Percentiles rank a stretch among this genome's conserved stretches.
phyloP scores from a whole-genome alignment of 1,284 basidiomycete species.

The Tausonia pullulans region DNA sequence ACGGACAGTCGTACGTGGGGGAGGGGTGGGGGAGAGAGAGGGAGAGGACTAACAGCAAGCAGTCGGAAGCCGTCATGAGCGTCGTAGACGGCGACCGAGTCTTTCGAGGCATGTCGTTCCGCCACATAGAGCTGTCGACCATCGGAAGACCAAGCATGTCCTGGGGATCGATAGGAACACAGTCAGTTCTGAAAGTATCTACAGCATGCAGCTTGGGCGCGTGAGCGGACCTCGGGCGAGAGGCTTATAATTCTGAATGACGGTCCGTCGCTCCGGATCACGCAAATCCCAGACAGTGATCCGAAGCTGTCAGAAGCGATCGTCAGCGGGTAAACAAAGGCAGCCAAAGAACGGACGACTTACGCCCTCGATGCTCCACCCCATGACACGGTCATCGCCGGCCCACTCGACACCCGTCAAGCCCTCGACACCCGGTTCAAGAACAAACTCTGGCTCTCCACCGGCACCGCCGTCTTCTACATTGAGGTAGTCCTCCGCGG shows the following conservation, averaged over 20 bases:
- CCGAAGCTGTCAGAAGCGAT: not conserved
- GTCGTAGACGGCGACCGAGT: conserved; percentile 73
- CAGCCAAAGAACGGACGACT: conserved; percentile 31
- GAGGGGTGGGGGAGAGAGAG: conserved; percentile 46
- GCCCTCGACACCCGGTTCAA: conserved; percentile 70
- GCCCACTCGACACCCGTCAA: conserved; percentile 74
- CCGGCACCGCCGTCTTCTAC: too few species aligned
- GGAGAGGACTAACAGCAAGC: conserved; percentile 5
- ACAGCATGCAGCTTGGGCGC: too few species aligned
- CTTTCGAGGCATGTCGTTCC: conserved; percentile 74
- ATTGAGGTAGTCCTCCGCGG: not conserved
- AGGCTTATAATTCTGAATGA: conserved; percentile 8
- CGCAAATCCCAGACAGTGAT: conserved; percentile 10
- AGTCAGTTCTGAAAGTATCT: too few species aligned
- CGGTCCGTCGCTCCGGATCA: conserved; percentile 2
- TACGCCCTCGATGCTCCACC: conserved; percentile 79
- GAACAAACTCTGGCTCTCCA: conserved; percentile 38
- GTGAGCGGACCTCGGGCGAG: not conserved
- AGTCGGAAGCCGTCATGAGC: conserved; percentile 22
- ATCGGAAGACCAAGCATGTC: conserved; percentile 52
- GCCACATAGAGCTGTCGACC: conserved; percentile 67
- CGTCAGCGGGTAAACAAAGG: not conserved
- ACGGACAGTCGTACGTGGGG: too few species aligned
- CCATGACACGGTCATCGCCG: conserved; percentile 44
- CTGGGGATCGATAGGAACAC: not conserved